Evolutionary conservation across 805 yeast genomes (phyloP).

Genomic region (Ogataea trehalophila): DNA sequence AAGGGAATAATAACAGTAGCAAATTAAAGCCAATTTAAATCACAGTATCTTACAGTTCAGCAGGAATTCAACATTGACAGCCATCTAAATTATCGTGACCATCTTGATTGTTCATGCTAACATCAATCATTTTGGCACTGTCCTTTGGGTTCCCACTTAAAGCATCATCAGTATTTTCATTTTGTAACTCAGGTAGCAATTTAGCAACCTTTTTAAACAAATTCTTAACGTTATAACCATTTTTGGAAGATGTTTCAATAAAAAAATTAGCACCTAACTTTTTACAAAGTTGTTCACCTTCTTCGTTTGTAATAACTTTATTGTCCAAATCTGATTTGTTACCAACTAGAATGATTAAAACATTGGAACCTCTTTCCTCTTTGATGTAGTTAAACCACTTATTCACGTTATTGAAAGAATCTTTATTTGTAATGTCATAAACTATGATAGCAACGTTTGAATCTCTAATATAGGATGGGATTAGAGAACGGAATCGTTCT

Average conservation of each 20-base stretch:
- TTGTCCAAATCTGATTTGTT: slow-evolving; percentile 85
- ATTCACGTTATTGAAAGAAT: slow-evolving; percentile 75
- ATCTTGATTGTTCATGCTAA: slow-evolving; percentile 33
- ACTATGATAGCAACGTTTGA: slow-evolving; percentile 96
- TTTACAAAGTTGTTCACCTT: slow-evolving; percentile 75
- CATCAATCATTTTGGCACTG: slow-evolving; percentile 39
- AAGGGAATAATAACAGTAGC: background rate
- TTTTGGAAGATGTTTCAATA: slow-evolving; percentile 92
- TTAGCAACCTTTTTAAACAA: slow-evolving; percentile 89
- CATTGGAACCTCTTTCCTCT: slow-evolving; percentile 87
- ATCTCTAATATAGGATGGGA: slow-evolving; percentile 94
- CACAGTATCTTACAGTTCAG: background rate
- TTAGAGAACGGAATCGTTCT: slow-evolving; percentile 89
- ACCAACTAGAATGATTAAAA: slow-evolving; percentile 85
- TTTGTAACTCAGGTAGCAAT: slow-evolving; percentile 73
- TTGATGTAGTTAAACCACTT: slow-evolving; percentile 95
- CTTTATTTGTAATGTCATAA: slow-evolving; percentile 84
- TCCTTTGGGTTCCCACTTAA: slow-evolving; percentile 17
- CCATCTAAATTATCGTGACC: slow-evolving; percentile 27
- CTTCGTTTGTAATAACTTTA: slow-evolving; percentile 77
- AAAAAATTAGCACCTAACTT: slow-evolving; percentile 71
- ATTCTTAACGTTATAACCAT: slow-evolving; percentile 88
- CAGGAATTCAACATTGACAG: slow-evolving; percentile 34
- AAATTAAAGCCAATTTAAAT: background rate
- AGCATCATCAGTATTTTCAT: slow-evolving; percentile 23